Evolutionary conservation across 768 basidiomycete species (phyloP).

Genomic region (Kwoniella sp.): DNA sequence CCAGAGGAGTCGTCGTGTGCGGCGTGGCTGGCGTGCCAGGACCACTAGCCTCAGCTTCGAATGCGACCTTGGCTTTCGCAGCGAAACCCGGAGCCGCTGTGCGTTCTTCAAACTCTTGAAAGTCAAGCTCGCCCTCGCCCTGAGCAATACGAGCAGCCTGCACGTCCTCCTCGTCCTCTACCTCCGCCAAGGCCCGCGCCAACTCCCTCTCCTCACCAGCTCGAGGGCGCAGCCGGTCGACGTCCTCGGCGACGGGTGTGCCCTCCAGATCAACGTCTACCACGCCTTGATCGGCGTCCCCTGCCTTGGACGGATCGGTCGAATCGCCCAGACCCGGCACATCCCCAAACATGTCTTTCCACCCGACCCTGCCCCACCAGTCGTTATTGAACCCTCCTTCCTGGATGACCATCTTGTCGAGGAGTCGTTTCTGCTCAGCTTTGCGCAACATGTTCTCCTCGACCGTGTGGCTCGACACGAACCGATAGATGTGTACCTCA

Average conservation of each 20-base stretch:
- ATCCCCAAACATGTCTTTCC: constrained; percentile 76
- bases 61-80: neutral
- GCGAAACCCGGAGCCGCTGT: constrained; percentile 23
- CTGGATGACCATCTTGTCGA: constrained; percentile 88
- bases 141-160: constrained; percentile 74
- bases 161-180: constrained; percentile 83
- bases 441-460: constrained; percentile 95
- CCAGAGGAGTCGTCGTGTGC: neutral
- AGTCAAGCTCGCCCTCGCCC: constrained; percentile 76
- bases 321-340: constrained; percentile 41
- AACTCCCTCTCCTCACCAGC: constrained; percentile 43
- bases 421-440: constrained; percentile 92
- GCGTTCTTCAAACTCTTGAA: constrained; percentile 55
- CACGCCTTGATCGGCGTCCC: constrained; percentile 24
- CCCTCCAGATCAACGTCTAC: constrained; percentile 38
- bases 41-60: constrained; percentile 8
- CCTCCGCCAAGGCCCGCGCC: constrained; percentile 69
- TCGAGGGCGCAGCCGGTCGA: constrained; percentile 18
- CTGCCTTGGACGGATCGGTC: constrained; percentile 45
- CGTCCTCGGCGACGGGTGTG: constrained; percentile 30
- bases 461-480: constrained; percentile 67
- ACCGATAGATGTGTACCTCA: constrained; percentile 86
- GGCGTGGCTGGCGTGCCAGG: neutral
- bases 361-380: constrained; percentile 58
- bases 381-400: constrained; percentile 71